These are phyloP conservation scores for Trichosporon ovoides DNA, from an alignment of 1,284 basidiomycete species.

Conservation along the genomic window DNA sequence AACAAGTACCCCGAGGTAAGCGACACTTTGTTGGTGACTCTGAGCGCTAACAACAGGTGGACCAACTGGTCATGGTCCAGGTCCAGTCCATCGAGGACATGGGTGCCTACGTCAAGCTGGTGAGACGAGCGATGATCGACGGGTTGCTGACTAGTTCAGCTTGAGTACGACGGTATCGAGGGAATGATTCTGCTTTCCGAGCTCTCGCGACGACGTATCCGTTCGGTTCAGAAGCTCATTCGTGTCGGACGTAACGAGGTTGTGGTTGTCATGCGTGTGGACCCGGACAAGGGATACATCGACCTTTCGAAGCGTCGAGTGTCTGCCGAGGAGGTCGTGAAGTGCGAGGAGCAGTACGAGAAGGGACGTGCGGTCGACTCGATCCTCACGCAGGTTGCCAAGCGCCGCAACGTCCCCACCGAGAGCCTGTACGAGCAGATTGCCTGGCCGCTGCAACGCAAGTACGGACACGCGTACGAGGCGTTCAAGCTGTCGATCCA, in stretches of 20 bases:
- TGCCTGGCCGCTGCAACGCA: conserved; percentile 87
- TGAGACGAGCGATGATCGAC: conserved; percentile 39
- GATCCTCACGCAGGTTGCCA: conserved; percentile 89
- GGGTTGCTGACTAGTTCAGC: conserved; percentile 52
- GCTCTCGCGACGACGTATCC: conserved; percentile 90
- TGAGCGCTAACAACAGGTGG: conserved; percentile 57
- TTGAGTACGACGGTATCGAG: conserved; percentile 98
- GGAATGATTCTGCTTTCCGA: conserved; percentile 99
- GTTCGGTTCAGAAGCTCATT: conserved; percentile 97
- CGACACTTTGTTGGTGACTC: too few species aligned
- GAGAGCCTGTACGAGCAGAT: conserved; percentile 78
- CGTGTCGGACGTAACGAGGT: conserved; percentile 97
- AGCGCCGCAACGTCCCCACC: conserved; percentile 60
- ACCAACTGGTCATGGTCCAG: conserved; percentile 98
- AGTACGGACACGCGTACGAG: conserved; percentile 94
- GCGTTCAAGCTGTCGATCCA: conserved; percentile 92
- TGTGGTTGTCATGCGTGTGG: conserved; percentile 94
- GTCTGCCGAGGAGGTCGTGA: conserved; percentile 96
- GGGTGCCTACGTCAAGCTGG: conserved; percentile 98
- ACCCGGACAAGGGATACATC: conserved; percentile 99
- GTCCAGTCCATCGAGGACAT: conserved; percentile 99
- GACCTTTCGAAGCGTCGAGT: conserved; percentile 98
- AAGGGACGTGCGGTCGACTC: conserved; percentile 94
- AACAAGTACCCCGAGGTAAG: conserved; percentile 52
- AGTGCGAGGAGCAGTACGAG: conserved; percentile 98